phyloP scores from a whole-genome alignment of 306 rosid species.

The Phaseolus lunatus region DNA sequence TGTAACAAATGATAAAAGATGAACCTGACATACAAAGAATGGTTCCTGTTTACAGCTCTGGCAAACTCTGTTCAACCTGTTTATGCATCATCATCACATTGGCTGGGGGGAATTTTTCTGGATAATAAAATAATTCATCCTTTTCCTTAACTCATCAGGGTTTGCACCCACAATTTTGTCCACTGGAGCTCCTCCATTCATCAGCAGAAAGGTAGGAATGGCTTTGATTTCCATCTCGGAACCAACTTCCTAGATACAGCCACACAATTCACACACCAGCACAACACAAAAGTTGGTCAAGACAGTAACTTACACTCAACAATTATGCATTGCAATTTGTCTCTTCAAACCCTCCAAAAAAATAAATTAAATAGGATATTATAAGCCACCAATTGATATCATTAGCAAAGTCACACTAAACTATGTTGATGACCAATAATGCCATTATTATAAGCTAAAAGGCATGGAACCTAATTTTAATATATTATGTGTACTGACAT shows the following conservation, averaged over 20 bases:
- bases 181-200: constrained; percentile 51
- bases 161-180: constrained; percentile 58
- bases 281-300: constrained; percentile 24
- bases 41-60: constrained; percentile 20
- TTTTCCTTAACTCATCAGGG: constrained; percentile 51
- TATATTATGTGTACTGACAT: not conserved
- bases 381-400: not conserved
- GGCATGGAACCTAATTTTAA: constrained; percentile 25
- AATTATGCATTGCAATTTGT: constrained; percentile 27
- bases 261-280: constrained; percentile 29
- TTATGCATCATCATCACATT: constrained; percentile 33
- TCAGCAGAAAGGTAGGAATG: constrained; percentile 53
- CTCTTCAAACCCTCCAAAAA: constrained; percentile 20
- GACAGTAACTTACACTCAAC: constrained; percentile 19
- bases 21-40: constrained; percentile 1
- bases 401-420: constrained; percentile 5
- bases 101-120: constrained; percentile 23
- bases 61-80: constrained; percentile 15
- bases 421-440: constrained; percentile 37
- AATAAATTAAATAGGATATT: not conserved
- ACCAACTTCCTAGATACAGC: constrained; percentile 51
- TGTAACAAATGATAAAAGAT: constrained; percentile 33
- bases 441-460: constrained; percentile 37
- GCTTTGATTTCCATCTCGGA: constrained; percentile 59
- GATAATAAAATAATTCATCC: constrained; percentile 31